These are phyloP conservation scores for Heterobasidion occidentale DNA, from an alignment of 1,284 basidiomycete species.

Conservation along the genomic window DNA sequence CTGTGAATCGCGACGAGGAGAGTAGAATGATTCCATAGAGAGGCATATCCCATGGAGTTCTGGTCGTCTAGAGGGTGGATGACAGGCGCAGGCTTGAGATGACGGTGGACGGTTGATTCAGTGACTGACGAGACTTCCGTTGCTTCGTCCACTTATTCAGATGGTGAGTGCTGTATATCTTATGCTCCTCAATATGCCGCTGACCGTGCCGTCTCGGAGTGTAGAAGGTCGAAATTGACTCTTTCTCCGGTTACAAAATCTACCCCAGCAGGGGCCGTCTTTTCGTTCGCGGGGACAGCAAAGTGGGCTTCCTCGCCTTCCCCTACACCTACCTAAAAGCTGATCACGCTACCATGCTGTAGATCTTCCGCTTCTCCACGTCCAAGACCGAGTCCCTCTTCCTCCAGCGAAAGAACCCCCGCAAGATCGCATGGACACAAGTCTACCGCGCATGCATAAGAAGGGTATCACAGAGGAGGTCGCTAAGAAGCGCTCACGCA, in stretches of 20 bases:
- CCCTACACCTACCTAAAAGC: not conserved
- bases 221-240: constrained; percentile 96
- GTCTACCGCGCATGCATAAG: constrained; percentile 99
- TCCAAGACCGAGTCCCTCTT: constrained; percentile 96
- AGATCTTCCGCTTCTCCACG: constrained; percentile 90
- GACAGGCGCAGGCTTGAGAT: constrained; percentile 30
- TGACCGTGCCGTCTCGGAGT: constrained; percentile 25
- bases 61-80: constrained; percentile 33
- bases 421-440: constrained; percentile 98
- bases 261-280: constrained; percentile 95
- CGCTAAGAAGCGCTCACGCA: constrained; percentile 96
- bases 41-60: constrained; percentile 14
- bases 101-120: constrained; percentile 13
- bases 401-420: constrained; percentile 99
- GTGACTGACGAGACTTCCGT: constrained; percentile 17
- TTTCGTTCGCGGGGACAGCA: constrained; percentile 95
- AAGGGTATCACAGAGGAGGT: constrained; percentile 99
- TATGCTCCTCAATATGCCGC: not conserved
- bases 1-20: not conserved
- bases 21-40: constrained; percentile 3
- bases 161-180: constrained; percentile 34
- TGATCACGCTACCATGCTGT: constrained; percentile 7
- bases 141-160: constrained; percentile 20
- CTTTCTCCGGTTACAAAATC: constrained; percentile 93
- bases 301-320: constrained; percentile 45